Evolutionary conservation across 2,329 filamentous ascomycete species (phyloP).

Genomic region (Alternaria ethzedia): DNA sequence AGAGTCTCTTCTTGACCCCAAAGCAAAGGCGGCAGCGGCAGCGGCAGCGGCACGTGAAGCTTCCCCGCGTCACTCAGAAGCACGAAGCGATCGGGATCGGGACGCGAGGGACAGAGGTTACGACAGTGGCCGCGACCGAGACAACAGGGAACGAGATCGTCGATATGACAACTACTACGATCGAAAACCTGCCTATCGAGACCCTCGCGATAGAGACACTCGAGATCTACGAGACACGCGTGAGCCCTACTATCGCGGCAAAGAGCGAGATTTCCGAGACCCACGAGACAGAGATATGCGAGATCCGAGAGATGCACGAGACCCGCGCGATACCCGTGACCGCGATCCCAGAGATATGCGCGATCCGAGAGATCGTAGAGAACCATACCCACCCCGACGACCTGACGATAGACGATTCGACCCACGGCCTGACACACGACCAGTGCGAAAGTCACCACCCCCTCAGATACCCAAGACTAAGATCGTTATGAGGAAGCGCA

Average conservation of each 20-base stretch:
- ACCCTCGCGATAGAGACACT: slow-evolving; percentile 33
- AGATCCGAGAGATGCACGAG: slow-evolving; percentile 21
- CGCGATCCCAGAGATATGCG: slow-evolving; percentile 23
- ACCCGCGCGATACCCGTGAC: slow-evolving; percentile 27
- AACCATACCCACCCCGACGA: slow-evolving; percentile 36
- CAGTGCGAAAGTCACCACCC: slow-evolving; percentile 46
- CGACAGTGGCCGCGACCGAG: slow-evolving; percentile 45
- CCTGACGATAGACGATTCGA: slow-evolving; percentile 32
- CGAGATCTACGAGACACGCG: slow-evolving; percentile 25
- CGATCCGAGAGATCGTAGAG: slow-evolving; percentile 35
- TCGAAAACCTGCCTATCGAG: slow-evolving; percentile 35
- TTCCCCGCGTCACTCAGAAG: slow-evolving; percentile 27
- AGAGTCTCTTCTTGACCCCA: slow-evolving; percentile 50
- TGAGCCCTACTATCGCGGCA: slow-evolving; percentile 23
- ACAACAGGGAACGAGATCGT: slow-evolving; percentile 52
- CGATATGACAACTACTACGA: slow-evolving; percentile 36
- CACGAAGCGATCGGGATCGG: slow-evolving; percentile 33
- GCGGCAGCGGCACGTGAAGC: slow-evolving; percentile 42
- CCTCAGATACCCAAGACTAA: slow-evolving; percentile 56
- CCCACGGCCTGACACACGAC: slow-evolving; percentile 29
- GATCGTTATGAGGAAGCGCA: slow-evolving; percentile 70
- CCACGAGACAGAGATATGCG: slow-evolving; percentile 33
- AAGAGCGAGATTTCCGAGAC: slow-evolving; percentile 24
- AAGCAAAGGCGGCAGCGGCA: slow-evolving; percentile 48
- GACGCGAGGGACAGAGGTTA: slow-evolving; percentile 28